These are phyloP conservation scores for Vanrija sp. DNA, from an alignment of 1,284 basidiomycete genomes.

Conservation along the genomic window DNA sequence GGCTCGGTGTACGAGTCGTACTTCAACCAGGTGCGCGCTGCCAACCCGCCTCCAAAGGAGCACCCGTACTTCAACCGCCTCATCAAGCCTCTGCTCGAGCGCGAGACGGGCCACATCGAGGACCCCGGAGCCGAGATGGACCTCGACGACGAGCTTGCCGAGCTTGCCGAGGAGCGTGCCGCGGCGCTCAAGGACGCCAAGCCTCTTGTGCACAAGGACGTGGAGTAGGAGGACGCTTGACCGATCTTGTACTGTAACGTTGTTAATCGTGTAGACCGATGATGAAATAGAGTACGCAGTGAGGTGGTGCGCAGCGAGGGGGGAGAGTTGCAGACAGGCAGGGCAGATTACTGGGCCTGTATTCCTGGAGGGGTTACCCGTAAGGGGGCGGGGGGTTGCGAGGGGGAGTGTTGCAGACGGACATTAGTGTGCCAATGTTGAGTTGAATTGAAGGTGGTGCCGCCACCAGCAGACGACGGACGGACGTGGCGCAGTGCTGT, in stretches of 20 bases:
- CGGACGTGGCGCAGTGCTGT: no score
- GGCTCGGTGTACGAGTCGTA: conserved; percentile 53
- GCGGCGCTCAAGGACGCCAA: conserved; percentile 4
- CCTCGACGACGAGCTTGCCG: conserved; percentile 42
- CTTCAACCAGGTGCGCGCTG: conserved; percentile 51
- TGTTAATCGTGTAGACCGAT: no score
- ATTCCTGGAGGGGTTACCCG: background rate
- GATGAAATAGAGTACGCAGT: background rate
- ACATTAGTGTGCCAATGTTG: no score
- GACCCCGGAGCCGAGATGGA: conserved; percentile 54
- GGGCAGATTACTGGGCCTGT: background rate
- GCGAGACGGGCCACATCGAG: conserved; percentile 47
- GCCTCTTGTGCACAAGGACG: background rate
- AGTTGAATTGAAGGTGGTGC: no score
- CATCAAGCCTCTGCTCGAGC: conserved; percentile 55
- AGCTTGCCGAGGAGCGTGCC: conserved; percentile 30
- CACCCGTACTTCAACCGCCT: conserved; percentile 57
- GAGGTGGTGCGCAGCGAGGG: background rate
- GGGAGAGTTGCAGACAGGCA: background rate
- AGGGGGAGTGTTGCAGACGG: no score
- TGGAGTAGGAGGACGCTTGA: background rate
- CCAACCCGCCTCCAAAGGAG: conserved; percentile 45
- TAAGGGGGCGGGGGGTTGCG: background rate
- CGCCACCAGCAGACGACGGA: no score
- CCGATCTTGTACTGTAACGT: background rate